Percentiles rank a stretch among this genome's conserved stretches.
Evolutionary conservation across 2,329 filamentous ascomycete species (phyloP).

Genomic region (Talaromyces islandicus): DNA sequence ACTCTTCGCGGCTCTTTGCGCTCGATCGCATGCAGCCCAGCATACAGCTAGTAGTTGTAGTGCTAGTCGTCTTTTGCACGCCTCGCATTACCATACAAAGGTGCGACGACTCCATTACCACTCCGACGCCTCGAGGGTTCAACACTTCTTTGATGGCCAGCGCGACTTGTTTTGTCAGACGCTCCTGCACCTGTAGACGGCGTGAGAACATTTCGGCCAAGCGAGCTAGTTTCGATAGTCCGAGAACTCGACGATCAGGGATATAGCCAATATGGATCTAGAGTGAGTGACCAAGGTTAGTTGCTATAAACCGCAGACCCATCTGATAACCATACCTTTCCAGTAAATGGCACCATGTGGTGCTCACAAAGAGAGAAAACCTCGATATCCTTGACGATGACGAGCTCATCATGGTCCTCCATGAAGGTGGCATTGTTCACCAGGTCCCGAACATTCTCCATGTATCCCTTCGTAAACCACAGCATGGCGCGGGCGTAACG

Average conservation of each 20-base stretch:
- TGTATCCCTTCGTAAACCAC: constrained; percentile 94
- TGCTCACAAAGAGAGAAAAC: constrained; percentile 94
- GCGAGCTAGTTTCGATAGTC: constrained; percentile 88
- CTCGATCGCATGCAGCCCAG: constrained; percentile 91
- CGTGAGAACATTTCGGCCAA: constrained; percentile 97
- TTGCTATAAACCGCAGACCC: constrained; percentile 10
- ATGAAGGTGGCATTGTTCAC: constrained; percentile 94
- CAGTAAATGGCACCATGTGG: constrained; percentile 91
- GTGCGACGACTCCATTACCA: constrained; percentile 96
- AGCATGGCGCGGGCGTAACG: constrained; percentile 94
- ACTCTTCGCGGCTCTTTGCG: constrained; percentile 93
- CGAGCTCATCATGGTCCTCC: constrained; percentile 93
- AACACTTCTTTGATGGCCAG: constrained; percentile 89
- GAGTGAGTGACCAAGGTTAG: constrained; percentile 6
- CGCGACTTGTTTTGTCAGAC: constrained; percentile 91
- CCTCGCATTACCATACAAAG: constrained; percentile 99
- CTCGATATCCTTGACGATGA: constrained; percentile 97
- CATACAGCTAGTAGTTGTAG: constrained; percentile 93
- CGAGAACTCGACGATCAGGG: constrained; percentile 82
- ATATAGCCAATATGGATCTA: constrained; percentile 99
- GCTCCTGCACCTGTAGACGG: constrained; percentile 90
- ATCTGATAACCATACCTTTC: constrained; percentile 61
- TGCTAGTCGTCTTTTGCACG: constrained; percentile 83
- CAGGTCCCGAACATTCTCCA: constrained; percentile 85
- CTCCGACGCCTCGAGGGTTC: constrained; percentile 88